Percentiles rank a stretch among this genome's conserved stretches.
Conservation (phyloP, 2,329 filamentous ascomycete species). For the Aspergillus pseudoglaucus region DNA sequence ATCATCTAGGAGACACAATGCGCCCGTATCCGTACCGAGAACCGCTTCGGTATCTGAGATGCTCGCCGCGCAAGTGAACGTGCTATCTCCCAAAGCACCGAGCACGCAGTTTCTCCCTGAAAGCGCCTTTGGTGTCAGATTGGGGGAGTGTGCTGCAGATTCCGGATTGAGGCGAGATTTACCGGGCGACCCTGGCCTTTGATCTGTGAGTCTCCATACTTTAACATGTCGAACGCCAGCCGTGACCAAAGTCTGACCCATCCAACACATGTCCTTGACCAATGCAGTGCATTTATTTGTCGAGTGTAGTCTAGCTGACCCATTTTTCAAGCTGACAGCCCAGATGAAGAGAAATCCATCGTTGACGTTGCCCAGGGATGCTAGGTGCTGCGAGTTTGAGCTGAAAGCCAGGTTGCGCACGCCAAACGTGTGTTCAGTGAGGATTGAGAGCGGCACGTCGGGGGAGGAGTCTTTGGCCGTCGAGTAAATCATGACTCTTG, state of each 20-base stretch:
- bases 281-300: conserved; percentile 91
- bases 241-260: conserved; percentile 76
- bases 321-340: conserved; percentile 75
- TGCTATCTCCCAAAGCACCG: conserved; percentile 72
- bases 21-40: conserved; percentile 78
- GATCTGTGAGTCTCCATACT: conserved; percentile 79
- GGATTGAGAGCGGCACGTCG: conserved; percentile 73
- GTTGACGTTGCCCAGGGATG: conserved; percentile 80
- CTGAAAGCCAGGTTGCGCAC: conserved; percentile 88
- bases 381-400: conserved; percentile 74
- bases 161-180: conserved; percentile 53
- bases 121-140: conserved; percentile 59
- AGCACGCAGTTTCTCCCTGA: conserved; percentile 82
- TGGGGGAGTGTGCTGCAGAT: conserved; percentile 25
- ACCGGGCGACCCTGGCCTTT: conserved; percentile 52
- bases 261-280: conserved; percentile 82
- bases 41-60: conserved; percentile 70
- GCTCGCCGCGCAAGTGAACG: conserved; percentile 69
- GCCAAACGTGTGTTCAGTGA: conserved; percentile 85
- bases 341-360: conserved; percentile 93
- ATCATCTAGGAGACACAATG: conserved; percentile 84
- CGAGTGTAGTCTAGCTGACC: conserved; percentile 68
- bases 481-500: conserved; percentile 83
- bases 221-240: conserved; percentile 89
- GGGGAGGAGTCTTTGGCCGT: conserved; percentile 68